Evolutionary conservation across 331 rosid species (phyloP).

Genomic region (Erythrophleum ivorense): DNA sequence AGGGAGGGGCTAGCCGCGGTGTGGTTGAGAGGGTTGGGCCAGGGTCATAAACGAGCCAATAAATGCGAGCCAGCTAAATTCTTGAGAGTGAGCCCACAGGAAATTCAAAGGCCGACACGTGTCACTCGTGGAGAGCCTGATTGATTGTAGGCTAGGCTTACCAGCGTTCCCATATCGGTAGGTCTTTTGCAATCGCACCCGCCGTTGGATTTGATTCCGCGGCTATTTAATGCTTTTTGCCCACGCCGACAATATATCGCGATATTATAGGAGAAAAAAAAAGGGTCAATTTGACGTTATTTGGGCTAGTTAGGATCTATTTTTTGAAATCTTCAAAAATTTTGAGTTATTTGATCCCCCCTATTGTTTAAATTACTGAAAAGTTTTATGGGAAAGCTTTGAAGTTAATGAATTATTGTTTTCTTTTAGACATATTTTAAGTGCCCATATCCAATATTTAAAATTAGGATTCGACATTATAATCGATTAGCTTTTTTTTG

Average conservation of each 20-base stretch:
- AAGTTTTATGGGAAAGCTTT: no score
- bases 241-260: constrained; percentile 71
- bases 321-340: no score
- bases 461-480: no score
- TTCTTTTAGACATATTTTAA: no score
- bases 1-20: no score
- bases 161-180: constrained; percentile 4
- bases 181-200: constrained; percentile 2
- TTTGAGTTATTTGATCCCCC: no score
- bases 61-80: constrained; percentile 58
- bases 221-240: background rate
- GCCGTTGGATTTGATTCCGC: background rate
- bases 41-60: constrained; percentile 40
- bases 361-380: no score
- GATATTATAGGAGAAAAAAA: constrained; percentile 16
- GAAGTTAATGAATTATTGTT: no score
- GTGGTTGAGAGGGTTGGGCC: background rate
- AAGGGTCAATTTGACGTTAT: background rate
- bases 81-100: constrained; percentile 37
- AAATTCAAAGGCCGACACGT: constrained; percentile 44
- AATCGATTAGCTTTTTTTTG: no score
- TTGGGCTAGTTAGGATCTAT: no score
- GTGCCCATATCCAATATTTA: no score
- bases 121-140: background rate
- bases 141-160: background rate